Evolutionary conservation across 768 basidiomycete genomes (phyloP).

Genomic region (Suillus fuscotomentosus): DNA sequence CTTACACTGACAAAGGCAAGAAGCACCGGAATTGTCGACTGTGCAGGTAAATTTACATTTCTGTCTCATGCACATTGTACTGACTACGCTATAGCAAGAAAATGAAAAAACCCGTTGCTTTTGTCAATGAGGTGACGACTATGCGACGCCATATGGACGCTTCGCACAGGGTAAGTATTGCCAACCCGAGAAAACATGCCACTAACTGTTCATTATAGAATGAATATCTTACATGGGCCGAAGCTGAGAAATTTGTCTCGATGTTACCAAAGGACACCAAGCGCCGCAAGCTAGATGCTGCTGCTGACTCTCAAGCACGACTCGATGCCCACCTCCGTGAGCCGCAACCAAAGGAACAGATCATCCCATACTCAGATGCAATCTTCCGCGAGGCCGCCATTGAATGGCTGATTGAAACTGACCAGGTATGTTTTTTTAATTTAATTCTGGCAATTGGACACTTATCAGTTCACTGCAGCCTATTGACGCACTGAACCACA

Average conservation of each 20-base stretch:
- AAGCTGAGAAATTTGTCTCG: no score
- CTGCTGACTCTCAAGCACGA: background rate
- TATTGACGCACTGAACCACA: no score
- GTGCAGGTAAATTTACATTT: background rate
- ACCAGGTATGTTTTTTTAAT: constrained; percentile 30
- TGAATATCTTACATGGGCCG: background rate
- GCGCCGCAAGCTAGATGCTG: no score
- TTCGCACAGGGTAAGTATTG: no score
- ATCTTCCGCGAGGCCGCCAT: constrained; percentile 29
- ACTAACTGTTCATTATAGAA: background rate
- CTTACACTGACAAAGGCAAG: background rate
- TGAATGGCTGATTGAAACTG: constrained; percentile 37
- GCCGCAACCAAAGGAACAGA: constrained; percentile 10
- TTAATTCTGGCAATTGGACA: no score
- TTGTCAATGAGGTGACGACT: background rate
- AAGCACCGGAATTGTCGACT: background rate
- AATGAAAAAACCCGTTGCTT: background rate
- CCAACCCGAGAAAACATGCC: no score
- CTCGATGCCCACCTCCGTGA: background rate
- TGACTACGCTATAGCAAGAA: background rate
- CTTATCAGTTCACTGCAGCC: no score
- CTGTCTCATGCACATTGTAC: background rate
- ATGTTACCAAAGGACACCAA: no score
- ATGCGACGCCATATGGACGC: background rate
- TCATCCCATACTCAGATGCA: constrained; percentile 29